Conservation (phyloP, 768 basidiomycete species). For the Hygrocybe coccinea region DNA sequence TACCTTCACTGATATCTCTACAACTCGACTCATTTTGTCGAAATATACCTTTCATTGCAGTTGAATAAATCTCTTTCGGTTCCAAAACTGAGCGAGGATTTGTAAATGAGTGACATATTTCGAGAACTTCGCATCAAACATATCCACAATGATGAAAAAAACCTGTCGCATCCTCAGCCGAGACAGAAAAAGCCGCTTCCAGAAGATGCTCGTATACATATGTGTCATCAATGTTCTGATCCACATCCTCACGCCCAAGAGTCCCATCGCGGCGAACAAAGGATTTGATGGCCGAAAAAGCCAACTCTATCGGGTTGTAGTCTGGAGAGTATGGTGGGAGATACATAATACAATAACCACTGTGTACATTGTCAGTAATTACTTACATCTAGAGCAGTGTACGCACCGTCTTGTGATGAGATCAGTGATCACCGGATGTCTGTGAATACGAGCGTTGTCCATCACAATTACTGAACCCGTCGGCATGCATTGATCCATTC, state of each 20-base stretch:
- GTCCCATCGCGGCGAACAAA: slow-evolving; percentile 15
- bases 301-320: slow-evolving; percentile 13
- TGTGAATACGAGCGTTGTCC: slow-evolving; percentile 21
- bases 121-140: too few relatives aligned
- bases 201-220: slow-evolving; percentile 20
- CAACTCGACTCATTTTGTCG: too few relatives aligned
- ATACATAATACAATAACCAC: slow-evolving; percentile 9
- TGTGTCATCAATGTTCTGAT: slow-evolving; percentile 14
- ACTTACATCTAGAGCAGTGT: not conserved
- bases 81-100: too few relatives aligned
- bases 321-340: slow-evolving; percentile 10
- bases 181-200: slow-evolving; percentile 19
- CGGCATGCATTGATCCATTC: slow-evolving; percentile 36
- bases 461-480: slow-evolving; percentile 32
- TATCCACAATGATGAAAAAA: slow-evolving; percentile 23
- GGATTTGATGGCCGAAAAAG: slow-evolving; percentile 26
- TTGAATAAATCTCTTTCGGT: too few relatives aligned
- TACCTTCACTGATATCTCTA: too few relatives aligned
- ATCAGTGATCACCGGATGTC: slow-evolving; percentile 23
- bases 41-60: too few relatives aligned
- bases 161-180: slow-evolving; percentile 11
- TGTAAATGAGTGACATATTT: too few relatives aligned
- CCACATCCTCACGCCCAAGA: slow-evolving; percentile 6
- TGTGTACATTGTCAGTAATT: not conserved
- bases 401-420: slow-evolving; percentile 30